Percentiles rank a stretch among this genome's conserved stretches.
Conservation (phyloP, 257 asterid species). For the Rauvolfia tetraphylla region DNA sequence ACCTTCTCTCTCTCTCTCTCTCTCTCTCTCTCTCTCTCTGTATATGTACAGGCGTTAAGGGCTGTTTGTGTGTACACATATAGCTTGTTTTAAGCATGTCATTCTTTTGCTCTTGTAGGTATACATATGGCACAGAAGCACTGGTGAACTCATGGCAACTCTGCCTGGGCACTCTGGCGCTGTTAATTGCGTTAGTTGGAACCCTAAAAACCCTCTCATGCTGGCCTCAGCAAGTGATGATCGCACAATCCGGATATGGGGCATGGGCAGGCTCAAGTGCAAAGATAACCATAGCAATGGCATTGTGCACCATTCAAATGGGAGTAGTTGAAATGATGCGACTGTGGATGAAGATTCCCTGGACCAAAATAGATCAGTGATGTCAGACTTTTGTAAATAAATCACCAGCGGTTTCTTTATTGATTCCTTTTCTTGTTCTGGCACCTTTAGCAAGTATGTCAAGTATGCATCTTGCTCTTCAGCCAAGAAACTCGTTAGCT, state of each 20-base stretch:
- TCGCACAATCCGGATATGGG: constrained; percentile 74
- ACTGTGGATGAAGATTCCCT: background rate
- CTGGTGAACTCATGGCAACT: constrained; percentile 47
- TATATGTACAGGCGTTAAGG: background rate
- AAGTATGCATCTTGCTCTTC: background rate
- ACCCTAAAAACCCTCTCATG: constrained; percentile 60
- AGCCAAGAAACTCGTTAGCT: background rate
- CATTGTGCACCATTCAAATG: background rate
- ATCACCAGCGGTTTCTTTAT: too few species aligned
- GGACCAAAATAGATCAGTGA: background rate
- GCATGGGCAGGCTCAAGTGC: constrained; percentile 18
- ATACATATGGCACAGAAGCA: constrained; percentile 59
- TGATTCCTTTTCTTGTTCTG: background rate
- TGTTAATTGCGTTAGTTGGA: constrained; percentile 80
- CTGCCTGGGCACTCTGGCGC: constrained; percentile 63
- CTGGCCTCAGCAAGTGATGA: constrained; percentile 85
- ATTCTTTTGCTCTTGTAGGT: constrained; percentile 26
- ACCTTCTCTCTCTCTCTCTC: background rate
- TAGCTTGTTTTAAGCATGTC: background rate
- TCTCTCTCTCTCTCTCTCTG: background rate
- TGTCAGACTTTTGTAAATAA: background rate
- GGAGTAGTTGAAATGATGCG: background rate
- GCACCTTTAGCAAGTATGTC: background rate
- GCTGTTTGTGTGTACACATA: background rate
- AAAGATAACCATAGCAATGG: background rate